These are phyloP conservation scores for Umbilicus rupestris DNA, from an alignment of 164 flowering plant species.

Conservation along the genomic window DNA sequence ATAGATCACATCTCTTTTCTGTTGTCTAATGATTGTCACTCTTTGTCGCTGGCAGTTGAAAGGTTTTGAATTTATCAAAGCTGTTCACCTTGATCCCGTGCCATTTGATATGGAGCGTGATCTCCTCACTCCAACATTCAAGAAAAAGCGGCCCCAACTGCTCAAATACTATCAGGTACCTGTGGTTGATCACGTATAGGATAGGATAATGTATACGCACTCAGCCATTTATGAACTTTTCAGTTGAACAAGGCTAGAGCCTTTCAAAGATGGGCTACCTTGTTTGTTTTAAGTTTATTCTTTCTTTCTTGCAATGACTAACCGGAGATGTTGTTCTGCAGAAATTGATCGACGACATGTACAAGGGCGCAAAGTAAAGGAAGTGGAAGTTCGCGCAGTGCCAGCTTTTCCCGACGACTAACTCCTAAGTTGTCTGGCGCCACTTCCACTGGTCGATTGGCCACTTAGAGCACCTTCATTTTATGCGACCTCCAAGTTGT, in stretches of 20 bases:
- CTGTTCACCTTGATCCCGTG: conserved; percentile 78
- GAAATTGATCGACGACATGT: conserved; percentile 5
- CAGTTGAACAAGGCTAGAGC: no score
- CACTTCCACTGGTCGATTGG: no score
- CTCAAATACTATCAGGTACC: conserved; percentile 78
- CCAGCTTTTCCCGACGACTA: neutral
- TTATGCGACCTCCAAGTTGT: no score
- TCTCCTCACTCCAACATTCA: conserved; percentile 88
- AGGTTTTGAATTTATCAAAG: conserved; percentile 86
- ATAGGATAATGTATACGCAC: no score
- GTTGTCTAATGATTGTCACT: conserved; percentile 6
- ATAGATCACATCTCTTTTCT: neutral
- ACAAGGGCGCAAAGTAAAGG: conserved; percentile 4
- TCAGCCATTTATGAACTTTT: no score
- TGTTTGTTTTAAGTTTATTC: neutral
- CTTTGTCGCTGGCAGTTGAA: conserved; percentile 85
- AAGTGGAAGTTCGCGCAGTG: neutral
- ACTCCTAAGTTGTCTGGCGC: neutral
- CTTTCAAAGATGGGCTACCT: no score
- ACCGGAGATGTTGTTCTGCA: neutral
- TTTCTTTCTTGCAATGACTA: neutral
- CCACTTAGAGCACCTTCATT: no score
- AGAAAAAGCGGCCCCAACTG: conserved; percentile 97
- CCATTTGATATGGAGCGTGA: conserved; percentile 96
- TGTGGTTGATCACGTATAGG: no score